A percentile compares a stretch with the other conserved stretches of the same genome.
phyloP scores from a whole-genome alignment of 2,329 filamentous ascomycete genomes.

The Nemania sp. region DNA sequence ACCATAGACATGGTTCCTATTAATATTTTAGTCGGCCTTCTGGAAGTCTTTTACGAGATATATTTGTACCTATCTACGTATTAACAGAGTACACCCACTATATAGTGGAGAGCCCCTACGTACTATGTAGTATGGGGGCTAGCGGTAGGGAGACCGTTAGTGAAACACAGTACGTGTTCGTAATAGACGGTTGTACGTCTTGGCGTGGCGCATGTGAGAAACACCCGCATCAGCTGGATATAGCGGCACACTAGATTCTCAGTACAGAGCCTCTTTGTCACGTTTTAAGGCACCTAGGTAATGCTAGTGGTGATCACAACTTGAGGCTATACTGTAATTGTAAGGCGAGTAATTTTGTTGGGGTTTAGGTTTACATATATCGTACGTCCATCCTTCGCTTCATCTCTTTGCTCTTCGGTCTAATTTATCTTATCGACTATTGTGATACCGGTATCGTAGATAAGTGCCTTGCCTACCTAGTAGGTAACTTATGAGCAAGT shows the following conservation, averaged over 20 bases:
- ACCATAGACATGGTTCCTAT: no score
- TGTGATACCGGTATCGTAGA: no score
- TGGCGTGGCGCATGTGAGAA: background rate
- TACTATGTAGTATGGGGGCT: conserved; percentile 1
- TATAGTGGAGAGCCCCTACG: background rate
- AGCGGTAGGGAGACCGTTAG: conserved; percentile 1
- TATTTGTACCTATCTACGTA: no score
- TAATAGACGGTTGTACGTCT: background rate
- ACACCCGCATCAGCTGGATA: conserved; percentile 21
- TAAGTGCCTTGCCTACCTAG: no score
- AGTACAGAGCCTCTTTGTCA: conserved; percentile 19
- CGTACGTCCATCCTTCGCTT: background rate
- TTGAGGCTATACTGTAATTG: conserved; percentile 10
- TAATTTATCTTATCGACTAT: no score
- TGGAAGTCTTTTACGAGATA: no score
- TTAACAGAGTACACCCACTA: no score
- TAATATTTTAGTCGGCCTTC: no score
- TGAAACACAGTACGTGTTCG: conserved; percentile 18
- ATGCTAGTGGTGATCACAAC: conserved; percentile 26
- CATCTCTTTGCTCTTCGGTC: background rate
- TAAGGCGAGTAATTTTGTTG: conserved; percentile 6
- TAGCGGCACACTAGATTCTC: conserved; percentile 7
- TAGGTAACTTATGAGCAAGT: no score
- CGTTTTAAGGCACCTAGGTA: background rate
- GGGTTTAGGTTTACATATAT: background rate